A percentile compares a stretch with the other conserved stretches of the same genome.
phyloP scores from a whole-genome alignment of 2,329 filamentous ascomycete species.

The Scortechinia acanthostroma region DNA sequence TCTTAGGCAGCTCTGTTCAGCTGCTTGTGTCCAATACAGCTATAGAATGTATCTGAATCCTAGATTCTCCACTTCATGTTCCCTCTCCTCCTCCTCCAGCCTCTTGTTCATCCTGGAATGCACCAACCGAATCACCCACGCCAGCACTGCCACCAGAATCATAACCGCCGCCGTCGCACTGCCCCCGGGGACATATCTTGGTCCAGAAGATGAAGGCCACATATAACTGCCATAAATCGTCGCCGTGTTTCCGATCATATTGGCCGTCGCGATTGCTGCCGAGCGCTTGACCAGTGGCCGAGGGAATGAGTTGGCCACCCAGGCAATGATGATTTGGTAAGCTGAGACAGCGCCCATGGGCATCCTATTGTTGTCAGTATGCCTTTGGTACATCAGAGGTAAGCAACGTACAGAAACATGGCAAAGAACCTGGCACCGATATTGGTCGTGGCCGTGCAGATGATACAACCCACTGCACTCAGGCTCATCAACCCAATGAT shows the following conservation, averaged over 20 bases:
- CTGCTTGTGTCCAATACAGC: no score
- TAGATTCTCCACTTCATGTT: constrained; percentile 10
- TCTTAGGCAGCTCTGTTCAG: no score
- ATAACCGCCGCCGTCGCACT: constrained; percentile 56
- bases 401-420: constrained; percentile 37
- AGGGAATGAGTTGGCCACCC: constrained; percentile 64
- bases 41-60: neutral
- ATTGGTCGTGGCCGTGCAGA: constrained; percentile 40
- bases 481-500: constrained; percentile 43
- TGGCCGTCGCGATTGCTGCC: constrained; percentile 58
- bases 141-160: constrained; percentile 47
- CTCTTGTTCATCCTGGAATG: constrained; percentile 53
- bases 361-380: constrained; percentile 12
- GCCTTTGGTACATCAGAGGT: neutral
- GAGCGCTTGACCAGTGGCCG: constrained; percentile 64
- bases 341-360: constrained; percentile 20
- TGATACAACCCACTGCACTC: constrained; percentile 42
- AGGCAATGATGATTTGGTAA: constrained; percentile 54
- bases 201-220: constrained; percentile 30
- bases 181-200: constrained; percentile 41
- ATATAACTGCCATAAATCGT: constrained; percentile 38
- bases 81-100: constrained; percentile 36
- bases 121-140: constrained; percentile 40
- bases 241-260: constrained; percentile 55
- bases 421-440: constrained; percentile 48